phyloP scores from a whole-genome alignment of 768 basidiomycete species.

The Calocybe indica region DNA sequence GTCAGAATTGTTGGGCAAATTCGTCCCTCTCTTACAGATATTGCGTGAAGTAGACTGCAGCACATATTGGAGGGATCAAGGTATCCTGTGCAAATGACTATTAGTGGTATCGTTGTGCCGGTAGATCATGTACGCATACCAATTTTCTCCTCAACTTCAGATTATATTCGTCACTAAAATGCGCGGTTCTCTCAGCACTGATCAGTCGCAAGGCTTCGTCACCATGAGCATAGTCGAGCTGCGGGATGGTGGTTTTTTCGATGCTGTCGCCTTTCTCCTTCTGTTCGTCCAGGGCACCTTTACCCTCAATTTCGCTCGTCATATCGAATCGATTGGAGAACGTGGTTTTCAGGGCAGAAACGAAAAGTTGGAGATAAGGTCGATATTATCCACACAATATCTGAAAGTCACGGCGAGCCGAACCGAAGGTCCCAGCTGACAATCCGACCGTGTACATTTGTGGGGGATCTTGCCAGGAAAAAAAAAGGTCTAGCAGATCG shows the following conservation, averaged over 20 bases:
- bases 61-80: constrained; percentile 49
- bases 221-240: constrained; percentile 34
- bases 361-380: too few relatives aligned
- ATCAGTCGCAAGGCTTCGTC: constrained; percentile 62
- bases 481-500: too few relatives aligned
- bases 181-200: constrained; percentile 38
- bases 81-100: constrained; percentile 28
- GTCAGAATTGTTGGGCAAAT: background rate
- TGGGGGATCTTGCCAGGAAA: too few relatives aligned
- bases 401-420: too few relatives aligned
- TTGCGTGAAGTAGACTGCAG: constrained; percentile 65
- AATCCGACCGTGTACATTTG: too few relatives aligned
- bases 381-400: too few relatives aligned
- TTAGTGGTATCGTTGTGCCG: background rate
- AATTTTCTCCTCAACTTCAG: constrained; percentile 50
- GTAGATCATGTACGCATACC: constrained; percentile 23
- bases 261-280: background rate
- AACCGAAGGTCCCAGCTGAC: too few relatives aligned
- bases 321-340: too few relatives aligned
- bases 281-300: too few relatives aligned
- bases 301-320: too few relatives aligned
- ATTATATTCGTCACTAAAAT: constrained; percentile 62
- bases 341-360: too few relatives aligned
- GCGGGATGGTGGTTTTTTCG: constrained; percentile 24
- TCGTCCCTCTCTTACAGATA: constrained; percentile 38